These are phyloP conservation scores for Fusarium multiceps DNA, from an alignment of 2,329 filamentous ascomycete genomes.

Conservation along the genomic window DNA sequence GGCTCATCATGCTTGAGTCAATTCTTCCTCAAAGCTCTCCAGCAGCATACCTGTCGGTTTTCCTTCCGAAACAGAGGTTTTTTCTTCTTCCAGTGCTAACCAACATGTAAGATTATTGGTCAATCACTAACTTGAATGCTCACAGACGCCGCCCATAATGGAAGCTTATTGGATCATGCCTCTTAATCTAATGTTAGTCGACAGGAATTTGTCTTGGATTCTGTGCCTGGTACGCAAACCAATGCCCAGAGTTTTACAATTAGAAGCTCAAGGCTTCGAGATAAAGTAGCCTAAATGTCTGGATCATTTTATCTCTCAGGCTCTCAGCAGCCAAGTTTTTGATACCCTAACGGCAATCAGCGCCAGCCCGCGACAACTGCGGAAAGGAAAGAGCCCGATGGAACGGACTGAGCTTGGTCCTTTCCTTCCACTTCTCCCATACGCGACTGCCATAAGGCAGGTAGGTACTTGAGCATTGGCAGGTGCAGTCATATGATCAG, in stretches of 20 bases:
- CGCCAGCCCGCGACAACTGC: neutral
- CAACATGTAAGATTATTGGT: slow-evolving; percentile 36
- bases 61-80: neutral
- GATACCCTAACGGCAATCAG: neutral
- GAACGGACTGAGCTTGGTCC: neutral
- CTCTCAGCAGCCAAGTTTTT: neutral
- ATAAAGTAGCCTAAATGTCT: neutral
- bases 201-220: slow-evolving; percentile 17
- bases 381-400: neutral
- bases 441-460: neutral
- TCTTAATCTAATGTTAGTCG: neutral
- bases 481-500: neutral
- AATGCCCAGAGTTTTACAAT: neutral
- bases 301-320: neutral
- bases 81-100: neutral
- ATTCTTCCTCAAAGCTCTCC: neutral
- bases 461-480: neutral
- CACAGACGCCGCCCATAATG: neutral
- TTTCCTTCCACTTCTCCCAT: neutral
- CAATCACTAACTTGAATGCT: neutral
- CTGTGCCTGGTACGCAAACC: neutral
- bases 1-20: neutral
- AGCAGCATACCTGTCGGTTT: neutral
- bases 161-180: slow-evolving; percentile 12
- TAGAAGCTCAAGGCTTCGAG: neutral